Conservation (phyloP, 2,329 filamentous ascomycete genomes). For the Fusarium mundagurra region DNA sequence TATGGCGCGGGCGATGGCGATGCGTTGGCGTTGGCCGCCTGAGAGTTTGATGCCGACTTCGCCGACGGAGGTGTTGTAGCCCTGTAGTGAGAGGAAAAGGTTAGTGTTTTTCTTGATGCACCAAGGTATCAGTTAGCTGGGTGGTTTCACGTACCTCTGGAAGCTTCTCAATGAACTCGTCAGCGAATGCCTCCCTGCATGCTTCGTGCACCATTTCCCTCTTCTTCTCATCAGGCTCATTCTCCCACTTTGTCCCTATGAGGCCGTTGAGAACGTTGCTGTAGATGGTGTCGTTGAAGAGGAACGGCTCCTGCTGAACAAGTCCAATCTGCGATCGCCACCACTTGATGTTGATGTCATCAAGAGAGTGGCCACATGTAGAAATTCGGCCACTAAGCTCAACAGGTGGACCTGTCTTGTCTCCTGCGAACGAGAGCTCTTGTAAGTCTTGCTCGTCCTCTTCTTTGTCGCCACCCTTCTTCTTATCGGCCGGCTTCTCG, state of each 20-base stretch:
- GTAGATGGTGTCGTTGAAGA: conserved; percentile 73
- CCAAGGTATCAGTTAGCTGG: no score
- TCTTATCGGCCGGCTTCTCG: conserved; percentile 53
- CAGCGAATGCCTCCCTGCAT: conserved; percentile 73
- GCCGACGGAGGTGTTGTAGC: conserved; percentile 79
- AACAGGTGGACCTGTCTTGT: conserved; percentile 54
- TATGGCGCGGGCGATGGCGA: conserved; percentile 80
- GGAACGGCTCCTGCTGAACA: conserved; percentile 74
- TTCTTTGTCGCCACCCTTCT: not conserved
- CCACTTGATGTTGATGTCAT: conserved; percentile 69
- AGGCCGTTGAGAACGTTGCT: conserved; percentile 70
- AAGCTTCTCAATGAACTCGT: conserved; percentile 74
- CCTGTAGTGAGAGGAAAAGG: conserved; percentile 49
- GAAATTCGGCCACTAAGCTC: conserved; percentile 59
- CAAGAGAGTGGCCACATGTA: conserved; percentile 63
- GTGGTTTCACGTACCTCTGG: conserved; percentile 56
- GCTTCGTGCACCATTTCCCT: conserved; percentile 68
- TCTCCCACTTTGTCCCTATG: conserved; percentile 61
- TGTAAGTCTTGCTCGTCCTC: not conserved
- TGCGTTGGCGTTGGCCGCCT: conserved; percentile 82
- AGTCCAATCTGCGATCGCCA: conserved; percentile 70
- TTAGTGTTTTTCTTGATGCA: not conserved
- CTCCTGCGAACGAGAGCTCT: conserved; percentile 24
- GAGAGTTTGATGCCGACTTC: conserved; percentile 81
- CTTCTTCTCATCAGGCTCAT: conserved; percentile 64